Conservation (phyloP, 2,329 filamentous ascomycete genomes). For the Fusarium sp. region DNA sequence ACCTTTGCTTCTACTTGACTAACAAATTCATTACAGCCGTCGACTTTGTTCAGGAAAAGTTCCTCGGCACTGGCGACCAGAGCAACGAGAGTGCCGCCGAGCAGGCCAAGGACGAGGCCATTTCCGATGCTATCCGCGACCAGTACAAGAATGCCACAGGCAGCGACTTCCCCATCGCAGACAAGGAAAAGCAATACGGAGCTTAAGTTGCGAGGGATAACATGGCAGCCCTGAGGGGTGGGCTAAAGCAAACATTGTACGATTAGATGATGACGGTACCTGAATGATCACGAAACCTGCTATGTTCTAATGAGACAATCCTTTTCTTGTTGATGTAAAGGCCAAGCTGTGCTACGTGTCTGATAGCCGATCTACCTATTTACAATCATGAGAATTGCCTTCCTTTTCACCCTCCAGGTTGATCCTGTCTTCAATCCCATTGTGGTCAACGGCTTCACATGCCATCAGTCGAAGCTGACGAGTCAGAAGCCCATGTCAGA, state of each 20-base stretch:
- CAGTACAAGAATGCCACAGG: slow-evolving; percentile 79
- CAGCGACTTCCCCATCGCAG: slow-evolving; percentile 75
- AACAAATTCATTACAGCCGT: slow-evolving; percentile 64
- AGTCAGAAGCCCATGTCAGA: background rate
- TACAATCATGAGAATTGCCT: background rate
- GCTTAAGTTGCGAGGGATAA: slow-evolving; percentile 6
- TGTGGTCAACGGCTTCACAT: background rate
- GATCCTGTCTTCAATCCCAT: background rate
- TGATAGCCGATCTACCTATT: background rate
- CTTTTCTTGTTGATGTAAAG: background rate
- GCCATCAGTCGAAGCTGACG: background rate
- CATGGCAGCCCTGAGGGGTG: background rate
- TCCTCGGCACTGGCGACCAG: slow-evolving; percentile 78
- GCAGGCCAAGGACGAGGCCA: slow-evolving; percentile 86
- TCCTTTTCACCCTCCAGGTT: background rate
- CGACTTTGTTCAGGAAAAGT: slow-evolving; percentile 82
- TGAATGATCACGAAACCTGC: slow-evolving; percentile 18
- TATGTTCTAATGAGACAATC: background rate
- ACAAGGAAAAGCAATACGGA: slow-evolving; percentile 69
- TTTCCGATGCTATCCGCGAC: slow-evolving; percentile 77
- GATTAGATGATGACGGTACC: slow-evolving; percentile 7
- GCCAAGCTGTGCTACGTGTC: background rate
- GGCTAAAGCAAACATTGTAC: slow-evolving; percentile 4
- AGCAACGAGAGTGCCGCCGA: slow-evolving; percentile 79
- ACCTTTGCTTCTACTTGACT: accelerated